Evolutionary conservation across 148 eudicot genomes (phyloP).

Genomic region (Nepenthes mirabilis): DNA sequence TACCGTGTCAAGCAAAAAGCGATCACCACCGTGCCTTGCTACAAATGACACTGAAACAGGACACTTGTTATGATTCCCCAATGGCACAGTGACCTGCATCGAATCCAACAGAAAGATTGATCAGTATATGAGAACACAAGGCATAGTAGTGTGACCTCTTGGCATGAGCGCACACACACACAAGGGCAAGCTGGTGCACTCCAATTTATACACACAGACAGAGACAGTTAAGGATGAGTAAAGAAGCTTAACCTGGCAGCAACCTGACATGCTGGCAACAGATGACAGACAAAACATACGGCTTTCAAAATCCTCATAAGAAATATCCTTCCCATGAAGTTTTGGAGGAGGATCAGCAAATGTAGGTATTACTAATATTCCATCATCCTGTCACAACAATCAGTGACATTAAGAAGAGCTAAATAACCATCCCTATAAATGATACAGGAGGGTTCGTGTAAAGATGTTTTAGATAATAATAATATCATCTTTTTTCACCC

Average conservation of each 20-base stretch:
- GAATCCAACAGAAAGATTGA: background rate
- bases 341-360: slow-evolving; percentile 60
- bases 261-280: slow-evolving; percentile 90
- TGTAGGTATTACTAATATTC: slow-evolving; percentile 77
- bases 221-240: slow-evolving; percentile 7
- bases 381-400: slow-evolving; percentile 58
- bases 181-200: too few species aligned
- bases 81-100: slow-evolving; percentile 61
- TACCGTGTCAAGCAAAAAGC: slow-evolving; percentile 64
- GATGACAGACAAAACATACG: slow-evolving; percentile 50
- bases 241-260: slow-evolving; percentile 63
- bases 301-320: slow-evolving; percentile 43
- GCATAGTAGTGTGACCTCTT: background rate
- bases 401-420: background rate
- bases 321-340: slow-evolving; percentile 57
- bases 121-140: background rate
- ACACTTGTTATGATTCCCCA: slow-evolving; percentile 61
- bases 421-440: background rate
- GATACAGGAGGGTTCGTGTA: background rate
- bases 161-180: too few species aligned
- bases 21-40: slow-evolving; percentile 87
- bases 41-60: slow-evolving; percentile 81
- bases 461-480: too few species aligned
- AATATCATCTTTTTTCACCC: too few species aligned
- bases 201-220: background rate